phyloP scores from a whole-genome alignment of 2,329 filamentous ascomycete genomes.

The Aulographum hederae region DNA sequence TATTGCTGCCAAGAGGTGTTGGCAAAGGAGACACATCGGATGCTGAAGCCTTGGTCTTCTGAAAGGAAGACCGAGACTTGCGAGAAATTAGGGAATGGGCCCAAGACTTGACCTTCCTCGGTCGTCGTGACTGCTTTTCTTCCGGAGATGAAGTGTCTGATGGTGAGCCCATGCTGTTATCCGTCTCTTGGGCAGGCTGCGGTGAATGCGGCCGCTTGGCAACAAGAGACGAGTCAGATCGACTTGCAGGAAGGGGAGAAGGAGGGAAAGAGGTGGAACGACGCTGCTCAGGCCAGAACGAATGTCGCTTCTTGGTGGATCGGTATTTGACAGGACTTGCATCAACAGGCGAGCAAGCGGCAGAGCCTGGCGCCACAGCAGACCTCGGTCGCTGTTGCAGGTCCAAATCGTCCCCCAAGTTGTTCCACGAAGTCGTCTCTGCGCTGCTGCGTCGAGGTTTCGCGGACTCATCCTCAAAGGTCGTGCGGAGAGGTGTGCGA shows the following conservation, averaged over 20 bases:
- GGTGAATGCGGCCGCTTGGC: slow-evolving; percentile 11
- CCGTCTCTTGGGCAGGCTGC: slow-evolving; percentile 10
- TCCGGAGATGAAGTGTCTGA: no score
- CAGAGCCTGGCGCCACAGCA: slow-evolving; percentile 7
- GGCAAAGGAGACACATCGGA: no score
- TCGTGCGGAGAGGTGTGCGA: slow-evolving; percentile 19
- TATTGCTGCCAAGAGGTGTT: background rate
- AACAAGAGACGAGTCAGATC: slow-evolving; percentile 17
- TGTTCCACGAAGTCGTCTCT: slow-evolving; percentile 33
- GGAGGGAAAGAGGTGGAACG: slow-evolving; percentile 18
- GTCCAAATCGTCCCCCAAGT: slow-evolving; percentile 10
- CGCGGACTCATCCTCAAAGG: slow-evolving; percentile 19
- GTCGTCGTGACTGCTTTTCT: no score
- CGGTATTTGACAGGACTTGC: slow-evolving; percentile 4
- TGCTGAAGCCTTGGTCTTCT: no score
- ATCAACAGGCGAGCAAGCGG: background rate
- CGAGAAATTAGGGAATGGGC: no score
- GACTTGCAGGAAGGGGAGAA: slow-evolving; percentile 12
- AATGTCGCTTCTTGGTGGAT: slow-evolving; percentile 15
- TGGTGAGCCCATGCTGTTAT: no score
- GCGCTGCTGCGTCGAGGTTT: slow-evolving; percentile 45
- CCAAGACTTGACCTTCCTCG: no score
- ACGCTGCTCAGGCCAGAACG: slow-evolving; percentile 32
- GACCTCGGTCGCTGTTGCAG: slow-evolving; percentile 18
- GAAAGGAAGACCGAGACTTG: no score